phyloP scores from a whole-genome alignment of 805 yeast species.

The Lipomyces starkeyi region DNA sequence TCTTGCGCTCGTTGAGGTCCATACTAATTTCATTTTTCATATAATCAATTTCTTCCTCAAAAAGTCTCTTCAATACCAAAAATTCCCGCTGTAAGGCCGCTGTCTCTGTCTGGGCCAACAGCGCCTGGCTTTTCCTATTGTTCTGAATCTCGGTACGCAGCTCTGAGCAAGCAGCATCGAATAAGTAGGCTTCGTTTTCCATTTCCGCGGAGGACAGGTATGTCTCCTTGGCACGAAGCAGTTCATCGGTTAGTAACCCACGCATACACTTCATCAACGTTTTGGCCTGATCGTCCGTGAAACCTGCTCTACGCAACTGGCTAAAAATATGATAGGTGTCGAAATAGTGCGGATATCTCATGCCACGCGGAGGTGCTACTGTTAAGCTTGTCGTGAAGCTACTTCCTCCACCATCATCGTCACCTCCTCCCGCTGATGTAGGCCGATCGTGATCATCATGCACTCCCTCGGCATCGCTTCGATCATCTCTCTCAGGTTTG shows the following conservation, averaged over 20 bases:
- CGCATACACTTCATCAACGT: constrained; percentile 56
- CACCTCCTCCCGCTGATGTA: background rate
- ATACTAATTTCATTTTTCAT: constrained; percentile 80
- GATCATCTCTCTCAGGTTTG: background rate
- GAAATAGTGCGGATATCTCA: constrained; percentile 47
- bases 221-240: constrained; percentile 46
- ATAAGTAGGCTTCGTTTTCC: constrained; percentile 85
- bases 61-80: constrained; percentile 74
- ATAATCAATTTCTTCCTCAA: constrained; percentile 64
- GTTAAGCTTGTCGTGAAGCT: constrained; percentile 5
- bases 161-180: constrained; percentile 92
- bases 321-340: constrained; percentile 69
- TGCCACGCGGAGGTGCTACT: constrained; percentile 11
- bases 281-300: constrained; percentile 65
- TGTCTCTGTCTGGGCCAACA: constrained; percentile 67
- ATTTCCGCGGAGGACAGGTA: constrained; percentile 62
- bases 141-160: constrained; percentile 76
- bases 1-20: constrained; percentile 82
- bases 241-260: constrained; percentile 46
- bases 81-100: constrained; percentile 74
- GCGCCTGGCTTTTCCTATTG: constrained; percentile 71
- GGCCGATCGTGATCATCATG: background rate
- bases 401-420: background rate
- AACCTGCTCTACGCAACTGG: constrained; percentile 61
- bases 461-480: background rate